These are phyloP conservation scores for Populus davidiana DNA, from an alignment of 345 rosid genomes.

Conservation along the genomic window DNA sequence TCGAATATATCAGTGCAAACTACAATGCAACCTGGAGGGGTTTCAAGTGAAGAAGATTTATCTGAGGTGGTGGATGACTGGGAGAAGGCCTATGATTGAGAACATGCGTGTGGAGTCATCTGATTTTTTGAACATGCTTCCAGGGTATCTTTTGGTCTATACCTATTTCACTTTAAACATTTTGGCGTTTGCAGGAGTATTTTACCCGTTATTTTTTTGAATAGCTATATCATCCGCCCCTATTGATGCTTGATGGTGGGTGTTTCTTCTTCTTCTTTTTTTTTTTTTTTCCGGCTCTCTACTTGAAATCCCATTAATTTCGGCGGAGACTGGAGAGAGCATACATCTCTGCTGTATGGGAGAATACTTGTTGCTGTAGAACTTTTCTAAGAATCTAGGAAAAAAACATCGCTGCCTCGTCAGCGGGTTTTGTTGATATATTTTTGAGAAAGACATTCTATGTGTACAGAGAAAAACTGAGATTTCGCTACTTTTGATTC, in stretches of 20 bases:
- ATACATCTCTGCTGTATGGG: background rate
- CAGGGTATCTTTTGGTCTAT: background rate
- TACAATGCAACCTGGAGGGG: conserved; percentile 32
- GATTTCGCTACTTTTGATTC: background rate
- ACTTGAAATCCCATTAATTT: background rate
- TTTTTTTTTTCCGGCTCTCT: too few species aligned
- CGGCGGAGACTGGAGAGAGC: background rate
- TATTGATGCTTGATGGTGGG: background rate
- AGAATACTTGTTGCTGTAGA: background rate
- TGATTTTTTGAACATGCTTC: background rate
- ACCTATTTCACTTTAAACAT: background rate
- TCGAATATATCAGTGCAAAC: conserved; percentile 24
- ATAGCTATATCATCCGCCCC: background rate
- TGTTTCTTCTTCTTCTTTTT: background rate
- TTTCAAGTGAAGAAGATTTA: conserved; percentile 22
- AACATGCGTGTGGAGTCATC: background rate
- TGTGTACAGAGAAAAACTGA: background rate
- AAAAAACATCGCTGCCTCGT: background rate
- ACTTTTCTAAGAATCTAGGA: background rate
- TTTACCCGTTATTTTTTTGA: background rate
- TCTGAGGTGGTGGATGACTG: conserved; percentile 72
- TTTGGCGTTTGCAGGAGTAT: background rate
- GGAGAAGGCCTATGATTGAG: conserved; percentile 74
- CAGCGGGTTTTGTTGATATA: background rate
- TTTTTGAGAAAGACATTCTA: background rate